A percentile compares a stretch with the other conserved stretches of the same genome.
phyloP scores from a whole-genome alignment of 306 rosid genomes.

The Heteromeles arbutifolia region DNA sequence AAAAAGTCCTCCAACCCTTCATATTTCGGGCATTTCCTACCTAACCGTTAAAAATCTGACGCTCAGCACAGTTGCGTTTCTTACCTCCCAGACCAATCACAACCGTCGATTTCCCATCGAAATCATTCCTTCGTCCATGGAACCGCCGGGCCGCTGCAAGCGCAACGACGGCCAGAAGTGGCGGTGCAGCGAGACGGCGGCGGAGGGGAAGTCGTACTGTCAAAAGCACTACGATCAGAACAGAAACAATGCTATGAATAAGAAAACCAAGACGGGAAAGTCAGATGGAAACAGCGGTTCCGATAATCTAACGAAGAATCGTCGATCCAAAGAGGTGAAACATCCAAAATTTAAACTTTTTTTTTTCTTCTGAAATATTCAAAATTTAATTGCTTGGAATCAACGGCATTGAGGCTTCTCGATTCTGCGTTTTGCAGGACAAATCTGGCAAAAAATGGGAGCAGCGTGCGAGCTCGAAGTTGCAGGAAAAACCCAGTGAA shows the following conservation, averaged over 20 bases:
- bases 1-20: background rate
- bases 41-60: background rate
- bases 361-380: background rate
- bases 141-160: background rate
- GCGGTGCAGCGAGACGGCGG: background rate
- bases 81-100: background rate
- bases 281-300: background rate
- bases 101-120: background rate
- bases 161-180: background rate
- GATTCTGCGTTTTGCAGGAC: background rate
- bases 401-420: background rate
- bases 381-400: background rate
- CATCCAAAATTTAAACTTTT: background rate
- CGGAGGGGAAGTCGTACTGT: constrained; percentile 25
- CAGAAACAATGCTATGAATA: background rate
- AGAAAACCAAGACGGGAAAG: background rate
- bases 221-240: constrained; percentile 11
- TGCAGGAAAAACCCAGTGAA: too few relatives aligned
- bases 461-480: background rate
- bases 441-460: constrained; percentile 18
- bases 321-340: background rate
- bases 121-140: background rate
- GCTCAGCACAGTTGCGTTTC: background rate
- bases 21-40: background rate
- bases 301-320: background rate